Percentiles rank a stretch among this genome's conserved stretches.
phyloP scores from a whole-genome alignment of 352 stramenopile species.

The Globisporangium okanoganense region DNA sequence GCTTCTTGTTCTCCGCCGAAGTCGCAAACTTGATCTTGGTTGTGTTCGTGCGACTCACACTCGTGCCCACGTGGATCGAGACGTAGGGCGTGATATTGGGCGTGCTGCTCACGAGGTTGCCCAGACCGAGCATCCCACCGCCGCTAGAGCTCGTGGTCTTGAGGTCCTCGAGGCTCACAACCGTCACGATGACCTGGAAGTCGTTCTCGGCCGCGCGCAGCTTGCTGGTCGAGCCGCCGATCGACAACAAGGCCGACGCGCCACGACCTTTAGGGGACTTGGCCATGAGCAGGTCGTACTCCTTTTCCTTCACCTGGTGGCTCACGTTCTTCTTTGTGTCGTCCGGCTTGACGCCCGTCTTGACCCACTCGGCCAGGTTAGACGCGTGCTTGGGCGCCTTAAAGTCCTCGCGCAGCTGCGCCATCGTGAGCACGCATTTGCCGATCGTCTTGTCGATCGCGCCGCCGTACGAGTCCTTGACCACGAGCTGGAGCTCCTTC shows the following conservation, averaged over 20 bases:
- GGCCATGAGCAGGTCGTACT: constrained; percentile 67
- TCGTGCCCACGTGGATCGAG: constrained; percentile 68
- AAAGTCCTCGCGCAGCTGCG: constrained; percentile 75
- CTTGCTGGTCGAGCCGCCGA: constrained; percentile 24
- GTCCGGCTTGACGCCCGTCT: constrained; percentile 67
- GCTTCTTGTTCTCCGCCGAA: constrained; percentile 42
- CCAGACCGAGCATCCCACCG: constrained; percentile 60
- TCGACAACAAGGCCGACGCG: constrained; percentile 15
- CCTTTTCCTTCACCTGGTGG: constrained; percentile 67
- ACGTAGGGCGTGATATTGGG: constrained; percentile 82
- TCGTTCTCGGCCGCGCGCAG: constrained; percentile 35
- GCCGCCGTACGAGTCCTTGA: constrained; percentile 83
- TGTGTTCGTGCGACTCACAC: constrained; percentile 63
- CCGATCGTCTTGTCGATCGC: constrained; percentile 76
- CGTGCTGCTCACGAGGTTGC: constrained; percentile 70
- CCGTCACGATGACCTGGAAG: constrained; percentile 70
- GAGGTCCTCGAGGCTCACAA: constrained; percentile 53
- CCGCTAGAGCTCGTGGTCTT: constrained; percentile 60
- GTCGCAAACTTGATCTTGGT: constrained; percentile 60
- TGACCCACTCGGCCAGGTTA: constrained; percentile 75
- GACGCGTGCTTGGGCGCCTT: constrained; percentile 68
- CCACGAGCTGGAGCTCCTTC: constrained; percentile 67
- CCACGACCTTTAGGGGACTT: constrained; percentile 28
- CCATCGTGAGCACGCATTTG: constrained; percentile 71
- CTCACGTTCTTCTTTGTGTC: constrained; percentile 85